These are phyloP conservation scores for Boletus sp. DNA, from an alignment of 768 basidiomycete species.

Conservation along the genomic window DNA sequence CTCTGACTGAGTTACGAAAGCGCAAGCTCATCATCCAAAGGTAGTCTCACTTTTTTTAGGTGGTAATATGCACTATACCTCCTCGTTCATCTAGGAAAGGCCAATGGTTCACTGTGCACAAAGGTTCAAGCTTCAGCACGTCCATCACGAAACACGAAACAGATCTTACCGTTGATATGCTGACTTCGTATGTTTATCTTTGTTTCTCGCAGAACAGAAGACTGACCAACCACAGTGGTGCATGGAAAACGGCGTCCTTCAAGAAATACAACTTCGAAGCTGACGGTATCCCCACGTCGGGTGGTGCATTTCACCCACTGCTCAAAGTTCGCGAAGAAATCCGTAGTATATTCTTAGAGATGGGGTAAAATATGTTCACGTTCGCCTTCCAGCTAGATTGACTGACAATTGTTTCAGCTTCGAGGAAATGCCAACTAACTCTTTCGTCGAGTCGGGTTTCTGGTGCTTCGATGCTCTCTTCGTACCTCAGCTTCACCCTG, in stretches of 20 bases:
- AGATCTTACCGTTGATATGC: conserved; percentile 94
- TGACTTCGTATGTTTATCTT: conserved; percentile 65
- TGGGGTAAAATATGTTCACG: conserved; percentile 68
- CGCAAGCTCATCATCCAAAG: conserved; percentile 85
- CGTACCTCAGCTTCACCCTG: conserved; percentile 98
- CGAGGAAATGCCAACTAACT: conserved; percentile 96
- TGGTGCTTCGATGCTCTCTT: conserved; percentile 99
- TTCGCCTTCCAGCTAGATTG: background rate
- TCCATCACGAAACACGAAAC: conserved; percentile 93
- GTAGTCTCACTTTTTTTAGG: conserved; percentile 37
- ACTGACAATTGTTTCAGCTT: conserved; percentile 55
- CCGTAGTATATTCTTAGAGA: conserved; percentile 96
- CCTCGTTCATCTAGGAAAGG: conserved; percentile 63
- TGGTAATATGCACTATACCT: conserved; percentile 3
- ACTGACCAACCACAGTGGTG: conserved; percentile 54
- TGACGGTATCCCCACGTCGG: conserved; percentile 83
- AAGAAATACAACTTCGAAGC: conserved; percentile 99
- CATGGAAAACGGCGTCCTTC: conserved; percentile 91
- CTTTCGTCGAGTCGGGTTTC: conserved; percentile 96
- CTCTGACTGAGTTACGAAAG: conserved; percentile 84
- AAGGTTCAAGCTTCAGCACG: conserved; percentile 85
- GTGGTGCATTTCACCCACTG: conserved; percentile 93
- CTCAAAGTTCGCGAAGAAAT: conserved; percentile 98
- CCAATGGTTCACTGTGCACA: conserved; percentile 89
- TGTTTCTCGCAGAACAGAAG: background rate